A percentile compares a stretch with the other conserved stretches of the same genome.
Conservation (phyloP, 2,329 filamentous ascomycete species). For the Ciborinia camelliae region DNA sequence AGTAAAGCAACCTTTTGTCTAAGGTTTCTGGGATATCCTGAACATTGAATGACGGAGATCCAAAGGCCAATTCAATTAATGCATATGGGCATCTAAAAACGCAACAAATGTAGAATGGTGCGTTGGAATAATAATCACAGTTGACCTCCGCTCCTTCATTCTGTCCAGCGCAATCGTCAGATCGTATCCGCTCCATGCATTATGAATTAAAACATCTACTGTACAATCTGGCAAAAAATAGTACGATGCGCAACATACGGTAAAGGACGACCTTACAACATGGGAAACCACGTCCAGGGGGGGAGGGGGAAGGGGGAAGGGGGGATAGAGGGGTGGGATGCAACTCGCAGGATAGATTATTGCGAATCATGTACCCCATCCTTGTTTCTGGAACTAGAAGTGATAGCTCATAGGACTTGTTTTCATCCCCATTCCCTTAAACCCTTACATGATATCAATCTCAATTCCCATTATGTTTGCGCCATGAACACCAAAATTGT, state of each 20-base stretch:
- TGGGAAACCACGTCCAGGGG: not conserved
- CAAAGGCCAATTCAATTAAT: not conserved
- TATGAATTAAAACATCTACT: not conserved
- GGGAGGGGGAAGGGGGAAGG: no score
- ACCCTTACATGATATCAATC: not conserved
- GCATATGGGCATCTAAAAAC: not conserved
- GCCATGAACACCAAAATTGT: slow-evolving; percentile 3
- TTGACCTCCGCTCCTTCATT: not conserved
- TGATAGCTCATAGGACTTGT: not conserved
- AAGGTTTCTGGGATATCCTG: not conserved
- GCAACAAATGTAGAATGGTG: no score
- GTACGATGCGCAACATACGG: not conserved
- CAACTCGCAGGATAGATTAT: not conserved
- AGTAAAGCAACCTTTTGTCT: not conserved
- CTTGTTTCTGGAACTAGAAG: not conserved
- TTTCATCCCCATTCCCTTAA: not conserved
- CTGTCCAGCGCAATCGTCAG: no score
- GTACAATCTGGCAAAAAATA: not conserved
- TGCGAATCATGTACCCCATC: not conserved
- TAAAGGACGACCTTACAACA: not conserved
- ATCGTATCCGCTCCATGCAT: not conserved
- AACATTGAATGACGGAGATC: not conserved
- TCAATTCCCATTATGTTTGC: not conserved
- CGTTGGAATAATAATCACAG: not conserved
- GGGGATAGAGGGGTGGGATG: not conserved